A percentile compares a stretch with the other conserved stretches of the same genome.
Evolutionary conservation across 495 filamentous ascomycete genomes (phyloP).

Genomic region (Cairneyella variabilis): DNA sequence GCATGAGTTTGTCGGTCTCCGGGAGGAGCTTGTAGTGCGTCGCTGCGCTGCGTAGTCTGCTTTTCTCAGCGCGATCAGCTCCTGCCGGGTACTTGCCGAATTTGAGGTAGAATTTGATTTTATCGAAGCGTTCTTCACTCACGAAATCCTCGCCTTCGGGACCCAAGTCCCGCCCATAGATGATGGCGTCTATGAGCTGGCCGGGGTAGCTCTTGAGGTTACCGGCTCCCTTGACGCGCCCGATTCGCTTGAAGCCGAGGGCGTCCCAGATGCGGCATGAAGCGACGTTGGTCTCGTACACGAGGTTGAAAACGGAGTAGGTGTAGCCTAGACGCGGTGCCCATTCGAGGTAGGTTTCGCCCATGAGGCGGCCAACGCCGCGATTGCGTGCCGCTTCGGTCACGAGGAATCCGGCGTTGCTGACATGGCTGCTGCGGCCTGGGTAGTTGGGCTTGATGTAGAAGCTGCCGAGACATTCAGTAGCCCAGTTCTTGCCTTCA

Average conservation of each 20-base stretch:
- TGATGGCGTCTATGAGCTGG: conserved; percentile 88
- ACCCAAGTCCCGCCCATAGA: conserved; percentile 86
- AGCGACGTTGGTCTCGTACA: conserved; percentile 96
- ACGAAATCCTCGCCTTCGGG: conserved; percentile 79
- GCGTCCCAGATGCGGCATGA: conserved; percentile 96
- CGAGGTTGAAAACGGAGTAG: conserved; percentile 96
- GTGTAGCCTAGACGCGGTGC: conserved; percentile 91
- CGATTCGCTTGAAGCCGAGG: conserved; percentile 96
- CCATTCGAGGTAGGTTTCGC: conserved; percentile 92
- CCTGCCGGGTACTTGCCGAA: conserved; percentile 90
- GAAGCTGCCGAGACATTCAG: conserved; percentile 86
- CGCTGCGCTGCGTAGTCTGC: conserved; percentile 83
- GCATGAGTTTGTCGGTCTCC: conserved; percentile 78
- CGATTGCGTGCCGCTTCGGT: conserved; percentile 85
- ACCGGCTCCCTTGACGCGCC: conserved; percentile 82
- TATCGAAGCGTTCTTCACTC: conserved; percentile 96
- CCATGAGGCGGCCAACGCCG: conserved; percentile 90
- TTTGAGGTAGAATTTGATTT: conserved; percentile 96
- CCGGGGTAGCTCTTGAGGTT: conserved; percentile 77
- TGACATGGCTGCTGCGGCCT: conserved; percentile 90
- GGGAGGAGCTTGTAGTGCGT: conserved; percentile 86
- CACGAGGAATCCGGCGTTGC: conserved; percentile 93
- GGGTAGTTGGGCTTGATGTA: conserved; percentile 98
- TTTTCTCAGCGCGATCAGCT: conserved; percentile 93
- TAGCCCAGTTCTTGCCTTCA: conserved; percentile 74